These are phyloP conservation scores for Suhomyces anneliseae DNA, from an alignment of 1,139 yeast genomes.

Conservation along the genomic window DNA sequence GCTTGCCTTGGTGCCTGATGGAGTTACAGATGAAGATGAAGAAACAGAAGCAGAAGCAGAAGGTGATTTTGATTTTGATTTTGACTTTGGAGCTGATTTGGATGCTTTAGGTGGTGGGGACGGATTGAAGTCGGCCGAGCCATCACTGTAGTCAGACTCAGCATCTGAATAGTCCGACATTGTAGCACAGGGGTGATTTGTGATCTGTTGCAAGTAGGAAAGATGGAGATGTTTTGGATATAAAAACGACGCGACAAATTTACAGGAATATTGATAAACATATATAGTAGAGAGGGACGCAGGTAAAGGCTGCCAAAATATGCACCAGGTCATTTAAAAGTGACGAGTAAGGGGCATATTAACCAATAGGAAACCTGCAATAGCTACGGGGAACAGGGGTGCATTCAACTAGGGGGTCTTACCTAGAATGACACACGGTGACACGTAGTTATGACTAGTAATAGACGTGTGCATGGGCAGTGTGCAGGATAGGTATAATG, in stretches of 20 bases:
- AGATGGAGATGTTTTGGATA: background rate
- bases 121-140: conserved; percentile 2
- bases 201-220: background rate
- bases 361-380: too few relatives aligned
- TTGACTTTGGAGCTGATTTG: background rate
- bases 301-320: background rate
- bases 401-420: too few relatives aligned
- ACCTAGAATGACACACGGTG: too few relatives aligned
- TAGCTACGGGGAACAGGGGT: too few relatives aligned
- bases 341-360: too few relatives aligned
- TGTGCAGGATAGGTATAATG: background rate
- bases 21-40: background rate
- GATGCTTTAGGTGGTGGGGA: conserved; percentile 1
- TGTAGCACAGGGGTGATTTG: background rate
- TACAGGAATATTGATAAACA: background rate
- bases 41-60: background rate
- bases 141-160: conserved; percentile 5
- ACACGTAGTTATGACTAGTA: background rate
- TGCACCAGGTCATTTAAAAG: background rate
- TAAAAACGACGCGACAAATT: background rate
- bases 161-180: conserved; percentile 7
- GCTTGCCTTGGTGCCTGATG: background rate
- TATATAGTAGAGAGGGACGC: background rate
- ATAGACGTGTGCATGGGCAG: background rate
- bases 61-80: background rate